Percentiles rank a stretch among this genome's conserved stretches.
These are phyloP conservation scores for Capsaspora owczarzaki DNA, from an alignment of 78 protist genomes.

Conservation along the genomic window DNA sequence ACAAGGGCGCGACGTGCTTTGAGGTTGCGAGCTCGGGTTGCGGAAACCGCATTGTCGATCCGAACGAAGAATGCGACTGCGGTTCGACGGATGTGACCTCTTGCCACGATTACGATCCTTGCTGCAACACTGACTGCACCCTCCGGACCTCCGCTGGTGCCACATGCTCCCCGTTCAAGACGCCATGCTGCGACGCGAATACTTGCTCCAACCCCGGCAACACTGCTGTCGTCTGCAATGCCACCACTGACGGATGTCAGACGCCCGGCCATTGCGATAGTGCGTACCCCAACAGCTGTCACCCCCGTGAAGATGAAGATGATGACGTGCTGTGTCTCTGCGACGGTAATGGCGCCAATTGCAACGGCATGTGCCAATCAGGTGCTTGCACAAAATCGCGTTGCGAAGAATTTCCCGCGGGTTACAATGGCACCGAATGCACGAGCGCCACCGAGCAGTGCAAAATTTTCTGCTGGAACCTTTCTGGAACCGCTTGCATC, in stretches of 20 bases:
- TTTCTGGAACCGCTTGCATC: too few relatives aligned
- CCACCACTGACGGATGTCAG: not conserved
- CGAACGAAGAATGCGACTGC: not conserved
- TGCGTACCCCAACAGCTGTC: too few relatives aligned
- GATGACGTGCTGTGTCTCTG: not conserved
- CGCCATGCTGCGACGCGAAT: not conserved
- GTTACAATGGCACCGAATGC: too few relatives aligned
- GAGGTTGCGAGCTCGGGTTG: not conserved
- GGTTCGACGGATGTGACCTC: not conserved
- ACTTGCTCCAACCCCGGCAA: not conserved
- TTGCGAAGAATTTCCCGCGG: too few relatives aligned
- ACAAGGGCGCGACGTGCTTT: not conserved
- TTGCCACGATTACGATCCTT: not conserved
- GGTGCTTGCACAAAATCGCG: too few relatives aligned
- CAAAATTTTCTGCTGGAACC: too few relatives aligned
- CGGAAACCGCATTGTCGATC: not conserved
- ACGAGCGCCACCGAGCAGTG: too few relatives aligned
- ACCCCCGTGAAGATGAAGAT: not conserved
- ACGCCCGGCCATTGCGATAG: too few relatives aligned
- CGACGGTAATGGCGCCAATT: too few relatives aligned
- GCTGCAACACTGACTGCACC: not conserved
- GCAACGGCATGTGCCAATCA: slow-evolving; percentile 3
- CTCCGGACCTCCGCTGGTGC: not conserved
- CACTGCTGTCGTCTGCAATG: not conserved
- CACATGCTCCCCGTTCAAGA: not conserved